These are phyloP conservation scores for Plasmopara halstedii DNA, from an alignment of 352 stramenopile species.

Conservation along the genomic window DNA sequence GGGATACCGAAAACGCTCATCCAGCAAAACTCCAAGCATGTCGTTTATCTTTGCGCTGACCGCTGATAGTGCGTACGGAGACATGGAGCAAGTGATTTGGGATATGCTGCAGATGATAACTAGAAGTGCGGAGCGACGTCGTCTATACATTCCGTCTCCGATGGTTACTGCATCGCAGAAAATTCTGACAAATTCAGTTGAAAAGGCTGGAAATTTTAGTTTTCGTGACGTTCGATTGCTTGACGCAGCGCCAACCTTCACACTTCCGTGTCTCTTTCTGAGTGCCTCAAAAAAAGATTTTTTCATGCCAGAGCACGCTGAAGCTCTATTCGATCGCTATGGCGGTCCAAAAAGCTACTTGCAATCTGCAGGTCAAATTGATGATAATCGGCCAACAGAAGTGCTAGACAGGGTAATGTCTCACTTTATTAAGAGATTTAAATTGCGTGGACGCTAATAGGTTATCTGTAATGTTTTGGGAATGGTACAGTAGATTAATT, in stretches of 20 bases:
- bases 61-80: constrained; percentile 58
- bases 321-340: constrained; percentile 44
- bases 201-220: constrained; percentile 49
- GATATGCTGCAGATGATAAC: constrained; percentile 69
- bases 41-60: constrained; percentile 57
- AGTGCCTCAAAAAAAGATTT: constrained; percentile 69
- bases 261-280: constrained; percentile 55
- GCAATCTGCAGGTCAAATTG: constrained; percentile 46
- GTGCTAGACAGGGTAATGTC: constrained; percentile 35
- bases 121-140: constrained; percentile 60
- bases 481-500: no score
- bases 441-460: constrained; percentile 12
- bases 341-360: constrained; percentile 52
- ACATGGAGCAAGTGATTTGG: constrained; percentile 69
- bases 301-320: constrained; percentile 51
- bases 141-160: constrained; percentile 46
- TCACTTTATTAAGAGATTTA: constrained; percentile 28
- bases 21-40: constrained; percentile 12
- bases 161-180: constrained; percentile 66
- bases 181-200: constrained; percentile 59
- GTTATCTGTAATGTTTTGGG: no score
- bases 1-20: constrained; percentile 19
- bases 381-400: constrained; percentile 47
- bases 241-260: constrained; percentile 30
- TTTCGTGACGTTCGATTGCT: constrained; percentile 49